Conservation (phyloP, 2,329 filamentous ascomycete genomes). For the Verticillium nonalfalfae region DNA sequence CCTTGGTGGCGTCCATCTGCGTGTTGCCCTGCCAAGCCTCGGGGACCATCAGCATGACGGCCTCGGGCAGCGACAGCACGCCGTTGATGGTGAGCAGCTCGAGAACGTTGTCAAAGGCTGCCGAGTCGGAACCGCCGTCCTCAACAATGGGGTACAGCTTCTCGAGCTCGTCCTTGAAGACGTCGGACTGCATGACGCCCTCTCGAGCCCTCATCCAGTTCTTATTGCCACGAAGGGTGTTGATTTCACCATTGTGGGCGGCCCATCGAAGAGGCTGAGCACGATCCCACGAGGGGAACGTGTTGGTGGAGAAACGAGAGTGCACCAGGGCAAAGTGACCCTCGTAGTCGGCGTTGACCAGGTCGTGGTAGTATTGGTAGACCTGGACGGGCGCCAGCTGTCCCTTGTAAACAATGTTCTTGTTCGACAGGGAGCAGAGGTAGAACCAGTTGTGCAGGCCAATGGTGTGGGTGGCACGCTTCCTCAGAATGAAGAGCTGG, state of each 20-base stretch:
- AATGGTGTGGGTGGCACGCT: constrained; percentile 90
- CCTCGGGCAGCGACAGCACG: constrained; percentile 88
- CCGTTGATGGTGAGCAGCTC: constrained; percentile 93
- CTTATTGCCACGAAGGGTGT: constrained; percentile 95
- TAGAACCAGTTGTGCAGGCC: constrained; percentile 99
- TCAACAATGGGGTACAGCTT: constrained; percentile 90
- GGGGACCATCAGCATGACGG: constrained; percentile 97
- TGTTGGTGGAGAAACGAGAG: constrained; percentile 97
- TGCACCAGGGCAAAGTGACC: constrained; percentile 95
- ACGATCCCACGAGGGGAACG: constrained; percentile 96
- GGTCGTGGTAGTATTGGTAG: constrained; percentile 95
- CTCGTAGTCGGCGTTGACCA: constrained; percentile 95
- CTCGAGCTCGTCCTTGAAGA: constrained; percentile 91
- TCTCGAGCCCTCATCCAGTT: constrained; percentile 99
- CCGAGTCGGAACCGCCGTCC: constrained; percentile 93
- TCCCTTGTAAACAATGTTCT: constrained; percentile 99
- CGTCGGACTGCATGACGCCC: constrained; percentile 85
- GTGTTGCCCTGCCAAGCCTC: constrained; percentile 96
- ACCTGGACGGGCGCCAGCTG: constrained; percentile 92
- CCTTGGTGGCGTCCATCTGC: constrained; percentile 88
- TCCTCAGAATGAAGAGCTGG: constrained; percentile 89
- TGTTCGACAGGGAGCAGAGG: constrained; percentile 91
- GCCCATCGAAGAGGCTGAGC: constrained; percentile 95
- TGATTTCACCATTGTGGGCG: constrained; percentile 98
- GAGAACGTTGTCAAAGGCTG: constrained; percentile 94